Evolutionary conservation across 805 yeast species (phyloP).

Genomic region (Dipodascus geniculatus): DNA sequence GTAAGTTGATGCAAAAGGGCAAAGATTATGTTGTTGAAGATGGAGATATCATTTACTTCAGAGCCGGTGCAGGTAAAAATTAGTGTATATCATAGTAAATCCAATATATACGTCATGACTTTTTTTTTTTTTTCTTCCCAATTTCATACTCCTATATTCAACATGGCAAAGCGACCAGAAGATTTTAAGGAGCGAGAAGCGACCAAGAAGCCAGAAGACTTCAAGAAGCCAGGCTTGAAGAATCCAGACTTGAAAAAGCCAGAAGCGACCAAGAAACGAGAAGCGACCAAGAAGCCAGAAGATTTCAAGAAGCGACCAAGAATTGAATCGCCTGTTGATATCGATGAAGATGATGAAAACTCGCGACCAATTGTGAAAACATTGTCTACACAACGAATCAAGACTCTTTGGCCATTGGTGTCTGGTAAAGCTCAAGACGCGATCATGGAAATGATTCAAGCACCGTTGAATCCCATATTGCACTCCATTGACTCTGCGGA

Average conservation of each 20-base stretch:
- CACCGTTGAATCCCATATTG: background rate
- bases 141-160: too few relatives aligned
- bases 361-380: background rate
- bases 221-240: too few relatives aligned
- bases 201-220: too few relatives aligned
- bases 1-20: conserved; percentile 85
- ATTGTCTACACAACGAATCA: background rate
- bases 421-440: background rate
- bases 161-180: too few relatives aligned
- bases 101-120: background rate
- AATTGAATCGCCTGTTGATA: too few relatives aligned
- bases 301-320: too few relatives aligned
- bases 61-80: conserved; percentile 89
- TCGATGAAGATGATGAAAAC: background rate
- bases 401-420: background rate
- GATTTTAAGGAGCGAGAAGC: too few relatives aligned
- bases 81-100: conserved; percentile 16
- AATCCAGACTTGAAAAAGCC: too few relatives aligned
- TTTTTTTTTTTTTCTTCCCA: too few relatives aligned
- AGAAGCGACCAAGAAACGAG: too few relatives aligned
- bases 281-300: too few relatives aligned
- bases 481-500: background rate
- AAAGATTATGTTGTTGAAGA: conserved; percentile 92
- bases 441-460: background rate
- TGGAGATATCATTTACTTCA: conserved; percentile 84